phyloP scores from a whole-genome alignment of 768 basidiomycete species.

The Mycena belliarum region DNA sequence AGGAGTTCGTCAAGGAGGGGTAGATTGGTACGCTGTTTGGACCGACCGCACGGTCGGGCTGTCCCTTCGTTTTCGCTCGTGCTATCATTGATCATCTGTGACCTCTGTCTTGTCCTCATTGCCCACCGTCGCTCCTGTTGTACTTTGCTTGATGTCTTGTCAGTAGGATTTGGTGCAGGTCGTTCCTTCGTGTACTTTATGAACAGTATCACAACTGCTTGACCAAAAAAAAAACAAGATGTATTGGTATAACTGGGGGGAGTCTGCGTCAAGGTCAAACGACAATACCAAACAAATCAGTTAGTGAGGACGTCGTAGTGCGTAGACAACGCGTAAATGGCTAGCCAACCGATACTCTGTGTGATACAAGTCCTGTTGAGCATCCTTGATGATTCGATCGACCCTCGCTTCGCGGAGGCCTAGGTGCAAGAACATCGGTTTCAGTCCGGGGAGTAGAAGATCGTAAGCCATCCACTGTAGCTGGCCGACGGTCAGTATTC shows the following conservation, averaged over 20 bases:
- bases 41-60: slow-evolving; percentile 41
- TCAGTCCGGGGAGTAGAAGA: slow-evolving; percentile 61
- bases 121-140: slow-evolving; percentile 10
- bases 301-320: slow-evolving; percentile 31
- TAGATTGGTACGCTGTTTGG: slow-evolving; percentile 30
- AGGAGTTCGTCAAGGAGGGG: slow-evolving; percentile 68
- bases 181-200: slow-evolving; percentile 57
- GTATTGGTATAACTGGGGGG: neutral
- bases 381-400: slow-evolving; percentile 57
- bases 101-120: slow-evolving; percentile 27
- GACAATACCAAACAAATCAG: no score
- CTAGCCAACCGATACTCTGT: slow-evolving; percentile 52
- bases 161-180: slow-evolving; percentile 51
- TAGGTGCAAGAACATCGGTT: slow-evolving; percentile 55
- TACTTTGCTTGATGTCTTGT: slow-evolving; percentile 31
- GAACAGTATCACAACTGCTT: slow-evolving; percentile 63
- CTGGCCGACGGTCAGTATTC: slow-evolving; percentile 64
- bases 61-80: slow-evolving; percentile 49
- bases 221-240: slow-evolving; percentile 19
- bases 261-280: no score
- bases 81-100: slow-evolving; percentile 36
- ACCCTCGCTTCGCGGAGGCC: slow-evolving; percentile 56
- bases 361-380: slow-evolving; percentile 67
- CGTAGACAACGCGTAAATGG: slow-evolving; percentile 62
- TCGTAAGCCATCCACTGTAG: slow-evolving; percentile 77